Evolutionary conservation across 306 rosid species (phyloP), one percentile per base, ranked within the genome.

Genomic region (Crataegus laevigata): DNA sequence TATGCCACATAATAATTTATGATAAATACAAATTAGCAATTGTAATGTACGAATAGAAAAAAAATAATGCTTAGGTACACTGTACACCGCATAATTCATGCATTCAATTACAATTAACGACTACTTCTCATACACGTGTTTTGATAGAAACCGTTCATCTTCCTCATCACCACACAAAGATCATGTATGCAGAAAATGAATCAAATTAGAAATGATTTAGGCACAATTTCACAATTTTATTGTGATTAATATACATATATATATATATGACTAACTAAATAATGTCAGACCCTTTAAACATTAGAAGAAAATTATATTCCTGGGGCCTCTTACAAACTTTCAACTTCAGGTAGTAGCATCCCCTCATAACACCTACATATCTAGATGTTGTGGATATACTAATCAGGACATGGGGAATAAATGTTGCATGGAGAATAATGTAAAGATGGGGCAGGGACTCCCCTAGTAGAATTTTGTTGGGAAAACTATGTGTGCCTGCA

Each of bases 351-450:
- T 90, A 88, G 43, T 25, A 82, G 72, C 96, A 80, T 45, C 96
- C 93, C 93, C 96, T 88, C 82, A 88, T 90, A 84, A 40, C 73
- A 82, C 93, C 90, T 88, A 32, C 73, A 21, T 25, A n/a, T 12
- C 77, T 40, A 75, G 50, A 82, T 71, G 24, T 68, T 18, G 72
- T 84, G 88, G 52, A 60, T 22, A 85, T 82, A 87, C 69, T 84
- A 28, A n/a, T n/a, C n/a, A 8, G 81, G 76, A 55, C 72, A 77
- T 47, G 78, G 78, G 11, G 84, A 81, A 81, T 81, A 83, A 83
- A 68, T 58, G 54, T 38, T 91, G 88, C 92, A 89, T 38, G 78
- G 74, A 85, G 97, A 91, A 91, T 91, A 94, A 76, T 70, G 76
- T 76, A 89, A 91, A 89, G 91, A 89, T 61, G 72, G 77, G 86